phyloP scores from a whole-genome alignment of 495 filamentous ascomycete species.

The Penicillium herquei region DNA sequence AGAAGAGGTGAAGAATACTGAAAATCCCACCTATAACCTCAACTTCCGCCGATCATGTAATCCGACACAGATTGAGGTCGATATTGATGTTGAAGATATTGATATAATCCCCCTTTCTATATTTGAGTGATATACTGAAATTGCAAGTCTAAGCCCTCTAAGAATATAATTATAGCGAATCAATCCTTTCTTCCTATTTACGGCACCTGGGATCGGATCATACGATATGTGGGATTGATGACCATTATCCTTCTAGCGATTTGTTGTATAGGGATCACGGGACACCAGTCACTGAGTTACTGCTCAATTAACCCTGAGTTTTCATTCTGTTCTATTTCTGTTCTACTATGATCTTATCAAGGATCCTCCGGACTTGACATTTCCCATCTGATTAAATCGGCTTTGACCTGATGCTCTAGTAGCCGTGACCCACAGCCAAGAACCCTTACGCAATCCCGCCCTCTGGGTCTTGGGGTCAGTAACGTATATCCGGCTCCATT shows the following conservation, averaged over 20 bases:
- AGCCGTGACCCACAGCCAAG: constrained; percentile 9
- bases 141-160: too few species aligned
- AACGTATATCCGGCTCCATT: too few species aligned
- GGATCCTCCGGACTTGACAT: background rate
- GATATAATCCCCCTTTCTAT: background rate
- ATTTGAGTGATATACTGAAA: background rate
- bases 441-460: background rate
- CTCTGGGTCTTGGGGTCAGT: too few species aligned
- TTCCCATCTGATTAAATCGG: background rate
- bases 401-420: too few species aligned
- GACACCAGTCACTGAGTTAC: too few species aligned
- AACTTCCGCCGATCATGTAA: constrained; percentile 21
- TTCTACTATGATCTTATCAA: constrained; percentile 6
- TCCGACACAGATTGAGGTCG: constrained; percentile 25
- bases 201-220: too few species aligned
- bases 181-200: too few species aligned
- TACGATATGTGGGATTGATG: too few species aligned
- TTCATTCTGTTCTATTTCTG: background rate
- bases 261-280: too few species aligned
- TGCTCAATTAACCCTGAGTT: background rate
- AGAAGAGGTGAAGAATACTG: constrained; percentile 1
- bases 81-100: constrained; percentile 16
- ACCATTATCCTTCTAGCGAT: too few species aligned
- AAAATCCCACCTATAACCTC: background rate
- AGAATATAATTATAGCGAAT: too few species aligned